Evolutionary conservation across 257 asterid species (phyloP).

Genomic region (Forsythia suspensa): DNA sequence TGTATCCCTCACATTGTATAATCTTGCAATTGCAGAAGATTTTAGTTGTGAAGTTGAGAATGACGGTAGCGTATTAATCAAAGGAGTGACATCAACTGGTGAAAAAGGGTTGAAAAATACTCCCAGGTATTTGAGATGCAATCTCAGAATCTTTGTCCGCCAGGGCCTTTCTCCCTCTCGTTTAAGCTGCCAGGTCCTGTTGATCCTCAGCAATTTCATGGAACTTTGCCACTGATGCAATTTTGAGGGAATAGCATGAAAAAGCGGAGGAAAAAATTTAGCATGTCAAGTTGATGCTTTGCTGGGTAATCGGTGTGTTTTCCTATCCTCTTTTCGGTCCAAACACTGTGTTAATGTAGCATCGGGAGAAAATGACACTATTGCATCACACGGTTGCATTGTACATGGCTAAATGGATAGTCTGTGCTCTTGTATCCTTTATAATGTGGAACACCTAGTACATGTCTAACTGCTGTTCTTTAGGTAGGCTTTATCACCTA

Average conservation of each 20-base stretch:
- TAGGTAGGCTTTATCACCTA: not conserved
- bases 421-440: not conserved
- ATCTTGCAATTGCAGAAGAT: conserved; percentile 46
- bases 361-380: not conserved
- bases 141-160: conserved; percentile 73
- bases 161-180: conserved; percentile 71
- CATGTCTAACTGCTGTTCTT: not conserved
- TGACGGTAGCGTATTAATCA: conserved; percentile 65
- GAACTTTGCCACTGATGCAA: conserved; percentile 73
- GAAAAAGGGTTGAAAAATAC: conserved; percentile 46
- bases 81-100: conserved; percentile 68
- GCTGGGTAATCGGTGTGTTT: not conserved
- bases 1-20: not conserved
- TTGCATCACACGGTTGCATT: not conserved
- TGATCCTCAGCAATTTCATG: conserved; percentile 66
- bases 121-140: conserved; percentile 69
- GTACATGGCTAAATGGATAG: not conserved
- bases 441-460: not conserved
- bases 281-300: not conserved
- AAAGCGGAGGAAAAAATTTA: conserved; percentile 25
- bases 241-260: conserved; percentile 73
- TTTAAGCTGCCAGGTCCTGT: conserved; percentile 90
- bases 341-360: not conserved
- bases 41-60: conserved; percentile 80
- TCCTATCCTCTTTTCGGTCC: not conserved